Conservation (phyloP, 1,284 basidiomycete species). For the Meira nashicola region DNA sequence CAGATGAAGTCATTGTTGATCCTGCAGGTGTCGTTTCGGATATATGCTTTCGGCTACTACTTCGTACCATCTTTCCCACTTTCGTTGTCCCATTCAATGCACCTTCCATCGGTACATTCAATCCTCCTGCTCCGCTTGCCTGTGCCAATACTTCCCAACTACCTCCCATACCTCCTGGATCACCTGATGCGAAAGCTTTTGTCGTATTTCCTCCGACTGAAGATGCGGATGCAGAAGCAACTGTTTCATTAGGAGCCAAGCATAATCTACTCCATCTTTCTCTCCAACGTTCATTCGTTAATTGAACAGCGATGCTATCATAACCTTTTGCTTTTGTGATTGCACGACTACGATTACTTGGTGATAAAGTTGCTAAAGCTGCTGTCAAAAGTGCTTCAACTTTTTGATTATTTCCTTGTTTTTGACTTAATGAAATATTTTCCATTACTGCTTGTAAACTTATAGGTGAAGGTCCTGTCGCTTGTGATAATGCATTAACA, state of each 20-base stretch:
- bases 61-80: slow-evolving; percentile 9
- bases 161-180: slow-evolving; percentile 22
- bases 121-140: slow-evolving; percentile 12
- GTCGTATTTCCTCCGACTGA: not conserved
- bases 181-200: not conserved
- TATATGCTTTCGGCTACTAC: slow-evolving; percentile 1
- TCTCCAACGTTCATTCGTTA: slow-evolving; percentile 81
- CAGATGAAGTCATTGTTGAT: not conserved
- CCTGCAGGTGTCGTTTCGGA: not conserved
- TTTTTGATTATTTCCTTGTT: slow-evolving; percentile 12
- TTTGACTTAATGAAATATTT: not conserved
- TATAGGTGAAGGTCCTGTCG: slow-evolving; percentile 33
- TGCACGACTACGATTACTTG: slow-evolving; percentile 16
- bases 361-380: slow-evolving; percentile 34
- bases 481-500: slow-evolving; percentile 40
- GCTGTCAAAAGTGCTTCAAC: slow-evolving; percentile 31
- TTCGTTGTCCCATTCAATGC: not conserved
- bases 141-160: slow-evolving; percentile 21
- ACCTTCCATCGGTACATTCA: slow-evolving; percentile 19
- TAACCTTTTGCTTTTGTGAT: slow-evolving; percentile 55
- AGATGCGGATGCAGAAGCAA: not conserved
- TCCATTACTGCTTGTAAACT: slow-evolving; percentile 14
- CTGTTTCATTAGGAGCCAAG: slow-evolving; percentile 55
- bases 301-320: slow-evolving; percentile 67
- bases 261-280: slow-evolving; percentile 85